Evolutionary conservation across 1,284 basidiomycete genomes (phyloP).

Genomic region (Trichosporon asahii): DNA sequence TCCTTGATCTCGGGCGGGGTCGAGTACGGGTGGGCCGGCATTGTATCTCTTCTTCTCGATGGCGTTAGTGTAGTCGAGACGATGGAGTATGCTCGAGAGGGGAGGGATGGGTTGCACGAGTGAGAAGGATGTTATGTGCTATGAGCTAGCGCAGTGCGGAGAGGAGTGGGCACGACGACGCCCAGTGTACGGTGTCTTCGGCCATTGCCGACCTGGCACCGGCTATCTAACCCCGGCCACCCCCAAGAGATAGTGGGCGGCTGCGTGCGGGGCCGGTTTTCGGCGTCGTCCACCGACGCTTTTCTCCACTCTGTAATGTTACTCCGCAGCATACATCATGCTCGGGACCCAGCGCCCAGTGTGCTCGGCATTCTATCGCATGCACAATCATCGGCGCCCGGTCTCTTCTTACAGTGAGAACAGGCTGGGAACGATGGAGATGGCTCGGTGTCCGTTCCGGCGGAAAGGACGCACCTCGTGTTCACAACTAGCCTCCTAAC

Average conservation of each 20-base stretch:
- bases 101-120: neutral
- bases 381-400: neutral
- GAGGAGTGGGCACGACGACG: neutral
- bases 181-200: neutral
- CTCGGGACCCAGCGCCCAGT: neutral
- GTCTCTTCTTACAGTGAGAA: neutral
- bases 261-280: neutral
- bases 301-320: neutral
- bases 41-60: neutral
- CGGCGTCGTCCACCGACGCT: neutral
- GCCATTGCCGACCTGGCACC: neutral
- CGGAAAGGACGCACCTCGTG: neutral
- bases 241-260: neutral
- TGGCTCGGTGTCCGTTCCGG: neutral
- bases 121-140: neutral
- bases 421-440: neutral
- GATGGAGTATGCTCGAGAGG: neutral
- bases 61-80: neutral
- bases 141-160: neutral
- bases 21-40: conserved; percentile 8
- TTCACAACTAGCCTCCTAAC: neutral
- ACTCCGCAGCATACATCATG: neutral
- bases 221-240: conserved; percentile 1
- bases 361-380: neutral
- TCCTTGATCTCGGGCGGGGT: conserved; percentile 16